Conservation (phyloP, 352 stramenopile genomes). For the Lagenidium giganteum region DNA sequence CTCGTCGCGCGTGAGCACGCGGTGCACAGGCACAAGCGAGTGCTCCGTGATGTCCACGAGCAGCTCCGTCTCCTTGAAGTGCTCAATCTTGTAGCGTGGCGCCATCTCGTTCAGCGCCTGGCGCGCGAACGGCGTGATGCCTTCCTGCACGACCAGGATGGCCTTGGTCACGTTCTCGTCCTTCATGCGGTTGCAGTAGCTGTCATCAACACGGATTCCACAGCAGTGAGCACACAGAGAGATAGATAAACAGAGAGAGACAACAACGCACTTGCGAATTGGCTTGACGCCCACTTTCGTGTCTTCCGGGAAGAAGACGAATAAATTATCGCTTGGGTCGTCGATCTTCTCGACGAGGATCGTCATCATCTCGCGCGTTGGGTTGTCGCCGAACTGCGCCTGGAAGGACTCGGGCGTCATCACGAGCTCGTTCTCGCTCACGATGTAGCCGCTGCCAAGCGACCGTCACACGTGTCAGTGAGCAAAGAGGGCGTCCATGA, state of each 20-base stretch:
- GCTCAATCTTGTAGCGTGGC: slow-evolving; percentile 90
- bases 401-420: slow-evolving; percentile 94
- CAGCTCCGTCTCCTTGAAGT: slow-evolving; percentile 99
- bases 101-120: slow-evolving; percentile 95
- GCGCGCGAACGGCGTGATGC: slow-evolving; percentile 97
- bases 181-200: slow-evolving; percentile 96
- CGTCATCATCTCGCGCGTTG: slow-evolving; percentile 94
- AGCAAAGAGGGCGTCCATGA: background rate
- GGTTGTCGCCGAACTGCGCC: slow-evolving; percentile 89
- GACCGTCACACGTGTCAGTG: slow-evolving; percentile 7
- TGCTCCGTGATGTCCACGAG: slow-evolving; percentile 99
- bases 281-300: slow-evolving; percentile 98
- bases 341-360: slow-evolving; percentile 93
- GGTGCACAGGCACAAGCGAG: slow-evolving; percentile 98
- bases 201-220: slow-evolving; percentile 1
- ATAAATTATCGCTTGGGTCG: slow-evolving; percentile 93
- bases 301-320: slow-evolving; percentile 99
- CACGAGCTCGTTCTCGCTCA: slow-evolving; percentile 94
- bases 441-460: slow-evolving; percentile 94
- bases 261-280: slow-evolving; percentile 85
- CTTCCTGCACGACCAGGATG: slow-evolving; percentile 96
- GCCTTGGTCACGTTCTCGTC: slow-evolving; percentile 96
- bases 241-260: slow-evolving; percentile 23
- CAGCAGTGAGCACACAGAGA: background rate
- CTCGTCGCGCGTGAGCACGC: slow-evolving; percentile 95